phyloP scores from a whole-genome alignment of 1,139 yeast species.

The Sugiyamaella grinbergsii region DNA sequence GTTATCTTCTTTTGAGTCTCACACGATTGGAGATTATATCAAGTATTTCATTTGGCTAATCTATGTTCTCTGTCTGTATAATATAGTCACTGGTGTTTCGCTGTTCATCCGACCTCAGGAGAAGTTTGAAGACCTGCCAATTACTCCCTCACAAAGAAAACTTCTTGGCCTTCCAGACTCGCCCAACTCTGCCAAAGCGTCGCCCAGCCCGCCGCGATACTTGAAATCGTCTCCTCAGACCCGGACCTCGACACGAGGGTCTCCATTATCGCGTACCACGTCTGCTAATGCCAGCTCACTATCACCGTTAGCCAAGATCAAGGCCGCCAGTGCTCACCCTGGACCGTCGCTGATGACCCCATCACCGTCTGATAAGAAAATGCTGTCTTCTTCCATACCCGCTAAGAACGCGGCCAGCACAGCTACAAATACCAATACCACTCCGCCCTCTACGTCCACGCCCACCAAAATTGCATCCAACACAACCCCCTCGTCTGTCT shows the following conservation, averaged over 20 bases:
- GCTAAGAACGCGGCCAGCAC: constrained; percentile 7
- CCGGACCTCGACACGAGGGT: constrained; percentile 32
- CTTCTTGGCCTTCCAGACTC: constrained; percentile 47
- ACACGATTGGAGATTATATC: background rate
- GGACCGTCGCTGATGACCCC: background rate
- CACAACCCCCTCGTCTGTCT: constrained; percentile 28
- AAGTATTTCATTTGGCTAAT: constrained; percentile 24
- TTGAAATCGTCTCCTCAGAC: constrained; percentile 36
- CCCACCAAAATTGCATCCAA: constrained; percentile 11
- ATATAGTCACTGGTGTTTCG: constrained; percentile 43
- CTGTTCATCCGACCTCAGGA: constrained; percentile 44
- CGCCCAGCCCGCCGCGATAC: constrained; percentile 39
- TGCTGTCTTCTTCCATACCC: background rate
- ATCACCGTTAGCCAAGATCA: constrained; percentile 18
- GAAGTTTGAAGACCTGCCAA: constrained; percentile 46
- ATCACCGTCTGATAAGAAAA: constrained; percentile 6
- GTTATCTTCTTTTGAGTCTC: background rate
- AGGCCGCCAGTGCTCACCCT: background rate
- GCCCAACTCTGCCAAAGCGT: constrained; percentile 30
- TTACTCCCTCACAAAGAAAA: constrained; percentile 47
- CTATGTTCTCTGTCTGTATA: constrained; percentile 44
- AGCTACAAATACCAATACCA: constrained; percentile 4
- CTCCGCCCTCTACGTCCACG: constrained; percentile 5
- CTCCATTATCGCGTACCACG: constrained; percentile 35
- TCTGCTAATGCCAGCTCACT: constrained; percentile 21